Evolutionary conservation across 2,329 filamentous ascomycete species (phyloP), one percentile per base, ranked within the genome.

Genomic region (Aspergillus thermomutatus): DNA sequence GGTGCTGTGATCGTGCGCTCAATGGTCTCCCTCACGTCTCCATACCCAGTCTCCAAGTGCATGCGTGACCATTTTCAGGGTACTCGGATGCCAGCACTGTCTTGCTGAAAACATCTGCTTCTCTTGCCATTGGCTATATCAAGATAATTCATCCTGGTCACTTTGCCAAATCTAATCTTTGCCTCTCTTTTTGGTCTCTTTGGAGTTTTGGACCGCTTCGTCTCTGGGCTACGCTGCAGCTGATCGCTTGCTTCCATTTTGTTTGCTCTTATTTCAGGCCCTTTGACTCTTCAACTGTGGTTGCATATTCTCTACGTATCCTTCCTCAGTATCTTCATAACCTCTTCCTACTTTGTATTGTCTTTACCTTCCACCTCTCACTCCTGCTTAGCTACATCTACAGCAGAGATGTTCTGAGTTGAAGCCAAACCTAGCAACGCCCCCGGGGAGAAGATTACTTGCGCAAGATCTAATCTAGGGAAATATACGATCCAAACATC

Each of bases 91-190:
- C 37, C 17, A 14, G 31, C 19, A 34, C 25, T 40, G 21, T 46
- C 27, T 34, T 50, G 31, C 50, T 55, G 53, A 50, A 55, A 55
- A 50, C 55, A 25, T 26, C n/a, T 19, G 23, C 50, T 51, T 48
- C 41, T 46, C 40, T 49, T 48, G 34, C 53, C 53, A 60, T 60
- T 61, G 54, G 55, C 48, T 56, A 58, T 60, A 62, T 60, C 55
- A 55, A 52, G 45, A 27, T 49, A 28, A 14, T 27, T 40, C 28
- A 23, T 50, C 49, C 49, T 26, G 27, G 49, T 37, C n/a, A 19
- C n/a, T 27, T 34, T 34, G 26, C 21, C 48, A 34, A 17, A 21
- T 50, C 7, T 21, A 6, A 10, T 23, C 26, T 21, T 9, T 50
- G 17, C 21, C 31, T n/a, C 26, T 25, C 43, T 23, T 45, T 52